Percentiles rank a stretch among this genome's conserved stretches.
phyloP scores from a whole-genome alignment of 305 asterid genomes.

The Rubia tinctorum region DNA sequence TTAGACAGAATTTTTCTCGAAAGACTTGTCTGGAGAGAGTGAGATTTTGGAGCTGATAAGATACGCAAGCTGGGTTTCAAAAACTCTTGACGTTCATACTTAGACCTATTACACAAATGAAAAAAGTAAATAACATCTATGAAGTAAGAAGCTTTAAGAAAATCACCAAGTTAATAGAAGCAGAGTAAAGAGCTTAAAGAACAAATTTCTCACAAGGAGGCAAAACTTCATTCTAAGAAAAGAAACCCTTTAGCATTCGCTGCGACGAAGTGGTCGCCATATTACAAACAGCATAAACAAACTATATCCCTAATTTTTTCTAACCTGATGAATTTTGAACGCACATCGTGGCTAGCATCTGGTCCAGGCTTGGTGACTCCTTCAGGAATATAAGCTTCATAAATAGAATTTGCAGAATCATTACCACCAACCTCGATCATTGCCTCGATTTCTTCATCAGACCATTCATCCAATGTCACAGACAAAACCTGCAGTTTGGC shows the following conservation, averaged over 20 bases:
- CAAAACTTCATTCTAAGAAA: background rate
- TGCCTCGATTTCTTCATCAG: slow-evolving; percentile 81
- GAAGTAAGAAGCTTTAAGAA: background rate
- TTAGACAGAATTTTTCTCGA: slow-evolving; percentile 62
- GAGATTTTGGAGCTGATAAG: slow-evolving; percentile 47
- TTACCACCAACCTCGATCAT: slow-evolving; percentile 97
- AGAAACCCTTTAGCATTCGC: background rate
- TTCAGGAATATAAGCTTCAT: slow-evolving; percentile 90
- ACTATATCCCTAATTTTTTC: slow-evolving; percentile 5
- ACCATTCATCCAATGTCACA: slow-evolving; percentile 97
- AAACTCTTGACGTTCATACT: slow-evolving; percentile 85
- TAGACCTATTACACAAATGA: slow-evolving; percentile 47
- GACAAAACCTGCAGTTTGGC: slow-evolving; percentile 65
- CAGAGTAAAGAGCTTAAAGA: slow-evolving; percentile 7
- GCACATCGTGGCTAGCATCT: slow-evolving; percentile 69
- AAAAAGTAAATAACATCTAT: slow-evolving; percentile 1
- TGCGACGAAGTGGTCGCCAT: background rate
- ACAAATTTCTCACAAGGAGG: background rate
- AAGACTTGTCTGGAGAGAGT: slow-evolving; percentile 64
- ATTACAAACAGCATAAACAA: background rate
- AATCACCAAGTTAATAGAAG: background rate
- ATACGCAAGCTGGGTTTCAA: slow-evolving; percentile 96
- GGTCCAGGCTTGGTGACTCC: slow-evolving; percentile 86
- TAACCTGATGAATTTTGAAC: slow-evolving; percentile 75
- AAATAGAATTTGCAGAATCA: slow-evolving; percentile 87